Percentiles rank a stretch among this genome's conserved stretches.
Evolutionary conservation across 129 eudicot species (phyloP).

Genomic region (Flaveria brownii): DNA sequence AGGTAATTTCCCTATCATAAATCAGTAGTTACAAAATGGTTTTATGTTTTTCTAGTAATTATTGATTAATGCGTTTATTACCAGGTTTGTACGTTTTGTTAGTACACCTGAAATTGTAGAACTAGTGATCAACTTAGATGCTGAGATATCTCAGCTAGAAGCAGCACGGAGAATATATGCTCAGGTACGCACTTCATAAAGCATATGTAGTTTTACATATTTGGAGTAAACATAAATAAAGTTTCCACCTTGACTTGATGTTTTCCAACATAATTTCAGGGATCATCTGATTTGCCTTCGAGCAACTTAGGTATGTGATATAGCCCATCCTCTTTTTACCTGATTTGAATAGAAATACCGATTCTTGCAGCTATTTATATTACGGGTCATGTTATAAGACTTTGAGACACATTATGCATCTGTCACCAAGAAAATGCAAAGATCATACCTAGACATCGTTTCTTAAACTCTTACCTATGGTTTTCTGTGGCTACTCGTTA

Average conservation of each 20-base stretch:
- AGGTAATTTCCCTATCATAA: slow-evolving; percentile 47
- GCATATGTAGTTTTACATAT: not conserved
- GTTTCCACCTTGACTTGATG: slow-evolving; percentile 14
- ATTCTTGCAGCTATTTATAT: not conserved
- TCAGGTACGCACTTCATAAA: slow-evolving; percentile 51
- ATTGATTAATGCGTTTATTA: slow-evolving; percentile 4
- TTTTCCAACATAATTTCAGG: slow-evolving; percentile 58
- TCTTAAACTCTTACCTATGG: not conserved
- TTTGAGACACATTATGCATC: not conserved
- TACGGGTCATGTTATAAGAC: not conserved
- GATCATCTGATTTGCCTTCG: slow-evolving; percentile 54
- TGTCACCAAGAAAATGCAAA: not conserved
- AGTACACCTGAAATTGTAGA: slow-evolving; percentile 97
- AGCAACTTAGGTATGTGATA: slow-evolving; percentile 41
- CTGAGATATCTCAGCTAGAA: slow-evolving; percentile 97
- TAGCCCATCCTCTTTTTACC: slow-evolving; percentile 15
- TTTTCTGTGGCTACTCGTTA: not conserved
- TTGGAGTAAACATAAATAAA: not conserved
- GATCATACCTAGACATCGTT: not conserved
- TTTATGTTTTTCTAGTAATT: slow-evolving; percentile 7
- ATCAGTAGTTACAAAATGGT: not conserved
- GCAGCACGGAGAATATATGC: slow-evolving; percentile 92
- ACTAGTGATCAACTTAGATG: slow-evolving; percentile 76
- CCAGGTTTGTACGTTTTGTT: slow-evolving; percentile 95
- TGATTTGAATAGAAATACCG: slow-evolving; percentile 15